phyloP scores from a whole-genome alignment of 148 eudicot genomes.

The Pouteria glomerata region DNA sequence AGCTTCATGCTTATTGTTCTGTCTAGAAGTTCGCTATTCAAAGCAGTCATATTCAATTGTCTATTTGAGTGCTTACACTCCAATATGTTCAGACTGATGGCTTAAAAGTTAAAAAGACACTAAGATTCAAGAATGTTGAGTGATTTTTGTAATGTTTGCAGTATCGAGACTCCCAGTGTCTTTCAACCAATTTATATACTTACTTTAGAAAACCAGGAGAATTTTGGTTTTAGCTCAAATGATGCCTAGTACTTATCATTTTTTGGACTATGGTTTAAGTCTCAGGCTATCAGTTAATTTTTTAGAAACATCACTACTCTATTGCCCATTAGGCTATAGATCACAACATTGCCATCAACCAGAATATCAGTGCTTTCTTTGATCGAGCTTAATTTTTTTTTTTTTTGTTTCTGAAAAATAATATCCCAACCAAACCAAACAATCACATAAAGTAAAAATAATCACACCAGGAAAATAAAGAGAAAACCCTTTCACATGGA shows the following conservation, averaged over 20 bases:
- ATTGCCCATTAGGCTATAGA: background rate
- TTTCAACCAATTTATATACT: background rate
- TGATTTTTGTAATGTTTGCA: background rate
- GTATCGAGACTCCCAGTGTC: background rate
- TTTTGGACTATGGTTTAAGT: background rate
- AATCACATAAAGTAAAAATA: too few species aligned
- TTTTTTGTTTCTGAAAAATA: too few species aligned
- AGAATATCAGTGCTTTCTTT: background rate
- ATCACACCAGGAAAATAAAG: too few species aligned
- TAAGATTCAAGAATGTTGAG: background rate
- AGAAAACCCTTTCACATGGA: too few species aligned
- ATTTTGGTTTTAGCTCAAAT: background rate
- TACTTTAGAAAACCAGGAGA: background rate
- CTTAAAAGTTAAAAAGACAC: background rate
- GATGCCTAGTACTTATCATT: background rate
- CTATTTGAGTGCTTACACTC: background rate
- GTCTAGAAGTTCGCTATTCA: background rate
- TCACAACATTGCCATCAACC: background rate
- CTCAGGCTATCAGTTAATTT: background rate
- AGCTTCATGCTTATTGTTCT: background rate
- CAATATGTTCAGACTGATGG: background rate
- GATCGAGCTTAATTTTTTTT: background rate
- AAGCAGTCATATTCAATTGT: background rate
- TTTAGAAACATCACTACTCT: background rate
- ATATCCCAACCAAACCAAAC: too few species aligned